Percentiles rank a stretch among this genome's conserved stretches.
These are phyloP conservation scores for Sclerotinia subarctica DNA, from an alignment of 2,329 filamentous ascomycete genomes.

Conservation along the genomic window DNA sequence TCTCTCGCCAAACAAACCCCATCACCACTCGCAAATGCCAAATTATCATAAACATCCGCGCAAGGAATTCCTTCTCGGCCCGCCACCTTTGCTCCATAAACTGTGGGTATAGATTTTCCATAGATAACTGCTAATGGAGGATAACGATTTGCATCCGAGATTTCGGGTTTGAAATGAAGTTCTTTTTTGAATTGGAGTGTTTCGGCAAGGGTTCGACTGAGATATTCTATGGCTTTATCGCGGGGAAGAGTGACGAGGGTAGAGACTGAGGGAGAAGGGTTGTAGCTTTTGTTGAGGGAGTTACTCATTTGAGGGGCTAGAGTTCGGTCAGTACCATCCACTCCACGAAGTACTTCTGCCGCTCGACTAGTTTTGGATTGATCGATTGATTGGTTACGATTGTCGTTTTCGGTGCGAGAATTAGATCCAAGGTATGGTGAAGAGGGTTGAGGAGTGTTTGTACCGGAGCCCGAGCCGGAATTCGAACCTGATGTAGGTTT, in stretches of 20 bases:
- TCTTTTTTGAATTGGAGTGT: conserved; percentile 74
- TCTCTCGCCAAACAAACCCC: conserved; percentile 84
- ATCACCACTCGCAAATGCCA: conserved; percentile 83
- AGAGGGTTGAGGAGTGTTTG: conserved; percentile 17
- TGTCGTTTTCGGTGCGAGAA: conserved; percentile 33
- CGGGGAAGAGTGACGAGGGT: conserved; percentile 38
- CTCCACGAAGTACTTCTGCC: conserved; percentile 30
- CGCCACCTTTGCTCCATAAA: conserved; percentile 74
- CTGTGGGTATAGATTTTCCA: conserved; percentile 81
- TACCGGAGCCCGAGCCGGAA: conserved; percentile 21
- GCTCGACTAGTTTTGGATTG: conserved; percentile 32
- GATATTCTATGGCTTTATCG: conserved; percentile 55
- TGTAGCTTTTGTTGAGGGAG: conserved; percentile 29
- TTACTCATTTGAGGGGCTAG: conserved; percentile 36
- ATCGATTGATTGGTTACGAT: conserved; percentile 18
- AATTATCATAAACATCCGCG: conserved; percentile 77
- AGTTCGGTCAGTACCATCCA: conserved; percentile 35
- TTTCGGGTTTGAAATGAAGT: conserved; percentile 58
- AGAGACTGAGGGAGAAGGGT: conserved; percentile 34
- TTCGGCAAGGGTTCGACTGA: conserved; percentile 68
- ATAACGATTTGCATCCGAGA: conserved; percentile 67
- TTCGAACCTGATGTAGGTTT: conserved; percentile 25
- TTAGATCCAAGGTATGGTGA: conserved; percentile 23
- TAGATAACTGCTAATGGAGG: conserved; percentile 82
- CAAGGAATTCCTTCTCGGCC: conserved; percentile 71